A percentile compares a stretch with the other conserved stretches of the same genome.
These are phyloP conservation scores for Eucommia ulmoides DNA, from an alignment of 257 asterid species.

Conservation along the genomic window DNA sequence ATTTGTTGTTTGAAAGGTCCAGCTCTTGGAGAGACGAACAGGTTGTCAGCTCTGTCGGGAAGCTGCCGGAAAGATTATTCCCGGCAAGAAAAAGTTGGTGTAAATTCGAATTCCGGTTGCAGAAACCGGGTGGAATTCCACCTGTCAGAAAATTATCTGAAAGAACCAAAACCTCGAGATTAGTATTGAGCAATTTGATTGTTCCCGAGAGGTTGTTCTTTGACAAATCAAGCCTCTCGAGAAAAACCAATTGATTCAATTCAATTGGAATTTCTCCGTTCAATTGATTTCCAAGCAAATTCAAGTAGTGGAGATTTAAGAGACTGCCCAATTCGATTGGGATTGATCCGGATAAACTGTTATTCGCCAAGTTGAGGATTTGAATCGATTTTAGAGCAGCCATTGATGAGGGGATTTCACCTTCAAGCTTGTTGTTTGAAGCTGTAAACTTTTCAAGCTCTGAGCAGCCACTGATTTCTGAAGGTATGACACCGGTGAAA, in stretches of 20 bases:
- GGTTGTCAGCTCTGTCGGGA: constrained; percentile 40
- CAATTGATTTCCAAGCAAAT: constrained; percentile 57
- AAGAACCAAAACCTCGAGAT: constrained; percentile 39
- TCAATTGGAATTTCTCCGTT: constrained; percentile 51
- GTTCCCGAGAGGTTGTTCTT: constrained; percentile 53
- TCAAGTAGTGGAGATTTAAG: constrained; percentile 44
- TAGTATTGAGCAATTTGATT: constrained; percentile 27
- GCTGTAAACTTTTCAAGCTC: constrained; percentile 52
- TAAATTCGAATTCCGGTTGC: constrained; percentile 33
- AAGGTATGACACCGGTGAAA: constrained; percentile 49
- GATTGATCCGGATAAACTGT: constrained; percentile 54
- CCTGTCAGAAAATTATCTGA: constrained; percentile 40
- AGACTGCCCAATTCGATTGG: constrained; percentile 40
- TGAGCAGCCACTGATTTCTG: constrained; percentile 42
- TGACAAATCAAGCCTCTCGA: constrained; percentile 54
- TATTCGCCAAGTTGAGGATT: constrained; percentile 69
- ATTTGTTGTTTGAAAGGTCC: constrained; percentile 64
- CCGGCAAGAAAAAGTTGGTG: constrained; percentile 37
- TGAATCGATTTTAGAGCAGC: constrained; percentile 38
- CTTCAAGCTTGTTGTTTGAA: constrained; percentile 50
- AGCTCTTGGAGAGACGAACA: constrained; percentile 55
- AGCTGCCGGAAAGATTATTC: constrained; percentile 43
- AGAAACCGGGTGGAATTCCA: constrained; percentile 26
- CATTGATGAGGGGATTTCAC: constrained; percentile 49
- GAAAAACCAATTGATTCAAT: constrained; percentile 33